Evolutionary conservation across 805 yeast genomes (phyloP).

Genomic region (Candida piceae): DNA sequence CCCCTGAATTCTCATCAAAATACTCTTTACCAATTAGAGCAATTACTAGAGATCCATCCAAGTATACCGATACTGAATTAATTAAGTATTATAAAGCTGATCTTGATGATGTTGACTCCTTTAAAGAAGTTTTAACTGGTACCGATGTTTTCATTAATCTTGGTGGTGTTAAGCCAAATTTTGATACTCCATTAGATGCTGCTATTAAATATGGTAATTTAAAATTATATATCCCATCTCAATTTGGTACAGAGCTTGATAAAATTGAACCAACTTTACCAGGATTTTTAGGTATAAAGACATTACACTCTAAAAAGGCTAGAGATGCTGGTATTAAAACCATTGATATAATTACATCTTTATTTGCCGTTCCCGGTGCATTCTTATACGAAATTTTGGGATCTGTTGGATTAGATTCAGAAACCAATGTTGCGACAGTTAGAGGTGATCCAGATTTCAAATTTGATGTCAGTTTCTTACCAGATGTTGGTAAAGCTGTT

Average conservation of each 20-base stretch:
- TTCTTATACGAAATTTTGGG: slow-evolving; percentile 32
- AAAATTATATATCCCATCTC: slow-evolving; percentile 53
- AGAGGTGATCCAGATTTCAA: slow-evolving; percentile 36
- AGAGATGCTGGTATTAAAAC: slow-evolving; percentile 43
- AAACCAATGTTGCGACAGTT: slow-evolving; percentile 30
- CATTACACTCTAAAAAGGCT: slow-evolving; percentile 33
- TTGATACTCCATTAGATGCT: slow-evolving; percentile 34
- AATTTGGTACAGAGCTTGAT: slow-evolving; percentile 47
- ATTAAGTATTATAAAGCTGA: slow-evolving; percentile 37
- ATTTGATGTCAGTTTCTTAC: slow-evolving; percentile 32
- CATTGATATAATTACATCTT: slow-evolving; percentile 37
- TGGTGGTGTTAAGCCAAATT: slow-evolving; percentile 23
- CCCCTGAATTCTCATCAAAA: slow-evolving; percentile 37
- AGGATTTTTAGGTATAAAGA: slow-evolving; percentile 24
- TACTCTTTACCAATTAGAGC: slow-evolving; percentile 45
- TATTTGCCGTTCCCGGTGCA: slow-evolving; percentile 34
- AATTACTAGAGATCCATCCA: slow-evolving; percentile 40
- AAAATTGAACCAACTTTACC: slow-evolving; percentile 14
- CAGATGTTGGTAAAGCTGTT: slow-evolving; percentile 41
- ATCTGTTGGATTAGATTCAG: slow-evolving; percentile 35
- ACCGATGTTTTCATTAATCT: slow-evolving; percentile 49
- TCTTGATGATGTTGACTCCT: slow-evolving; percentile 23
- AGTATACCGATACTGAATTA: slow-evolving; percentile 27
- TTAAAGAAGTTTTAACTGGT: slow-evolving; percentile 38
- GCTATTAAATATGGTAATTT: slow-evolving; percentile 34